Percentiles rank a stretch among this genome's conserved stretches.
Conservation (phyloP, 441 rosid genomes). For the Adansonia rubrostipa region DNA sequence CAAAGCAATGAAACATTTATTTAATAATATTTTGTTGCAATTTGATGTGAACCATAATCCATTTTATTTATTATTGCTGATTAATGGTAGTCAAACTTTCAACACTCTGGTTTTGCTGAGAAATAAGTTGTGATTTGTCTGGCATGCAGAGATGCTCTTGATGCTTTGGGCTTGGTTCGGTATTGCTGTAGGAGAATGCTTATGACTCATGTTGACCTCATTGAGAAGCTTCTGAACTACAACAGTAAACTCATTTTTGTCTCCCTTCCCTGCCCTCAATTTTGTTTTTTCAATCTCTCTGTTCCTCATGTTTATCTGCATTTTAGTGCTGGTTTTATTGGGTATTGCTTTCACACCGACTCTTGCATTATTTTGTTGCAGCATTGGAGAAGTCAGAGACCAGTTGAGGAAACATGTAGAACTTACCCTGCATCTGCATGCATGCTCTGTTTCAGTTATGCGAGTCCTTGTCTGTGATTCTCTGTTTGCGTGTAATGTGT, state of each 20-base stretch:
- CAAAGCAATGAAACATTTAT: not conserved
- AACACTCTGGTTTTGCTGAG: not conserved
- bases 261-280: not conserved
- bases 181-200: slow-evolving; percentile 98
- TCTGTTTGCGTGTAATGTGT: not conserved
- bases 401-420: slow-evolving; percentile 40
- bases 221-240: slow-evolving; percentile 94
- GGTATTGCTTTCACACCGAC: slow-evolving; percentile 2
- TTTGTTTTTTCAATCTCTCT: not conserved
- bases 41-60: not conserved
- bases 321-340: not conserved
- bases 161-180: slow-evolving; percentile 78
- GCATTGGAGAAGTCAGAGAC: slow-evolving; percentile 84
- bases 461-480: not conserved
- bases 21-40: not conserved
- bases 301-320: not conserved
- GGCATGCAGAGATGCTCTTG: slow-evolving; percentile 84
- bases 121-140: slow-evolving; percentile 18
- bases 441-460: not conserved
- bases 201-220: slow-evolving; percentile 96
- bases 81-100: not conserved
- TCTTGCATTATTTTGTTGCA: slow-evolving; percentile 36
- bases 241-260: slow-evolving; percentile 54
- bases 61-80: not conserved
- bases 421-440: not conserved